These are phyloP conservation scores for Termitomyces sp. DNA, from an alignment of 768 basidiomycete genomes.

Conservation along the genomic window DNA sequence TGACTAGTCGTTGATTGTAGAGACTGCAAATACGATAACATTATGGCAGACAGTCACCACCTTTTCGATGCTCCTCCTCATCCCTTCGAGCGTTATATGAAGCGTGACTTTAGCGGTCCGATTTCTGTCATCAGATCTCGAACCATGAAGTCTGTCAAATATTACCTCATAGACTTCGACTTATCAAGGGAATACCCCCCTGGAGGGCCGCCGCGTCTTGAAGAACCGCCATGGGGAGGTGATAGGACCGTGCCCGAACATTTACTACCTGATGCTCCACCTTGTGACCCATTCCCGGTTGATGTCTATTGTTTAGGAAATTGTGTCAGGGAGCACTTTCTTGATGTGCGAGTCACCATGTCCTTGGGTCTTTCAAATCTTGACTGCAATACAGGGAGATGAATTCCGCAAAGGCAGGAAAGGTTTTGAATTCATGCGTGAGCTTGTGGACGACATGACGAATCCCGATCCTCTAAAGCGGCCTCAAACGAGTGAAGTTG, in stretches of 20 bases:
- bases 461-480: background rate
- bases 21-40: conserved; percentile 14
- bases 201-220: background rate
- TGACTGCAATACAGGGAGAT: background rate
- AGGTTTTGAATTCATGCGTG: conserved; percentile 1
- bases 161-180: conserved; percentile 16
- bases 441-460: background rate
- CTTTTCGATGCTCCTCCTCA: conserved; percentile 10
- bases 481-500: background rate
- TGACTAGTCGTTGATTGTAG: background rate
- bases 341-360: background rate
- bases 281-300: conserved; percentile 2
- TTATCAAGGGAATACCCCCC: conserved; percentile 14
- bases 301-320: conserved; percentile 6
- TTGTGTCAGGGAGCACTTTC: background rate
- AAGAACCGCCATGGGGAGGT: conserved; percentile 2
- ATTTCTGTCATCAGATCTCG: conserved; percentile 5
- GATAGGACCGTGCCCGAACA: conserved; percentile 3
- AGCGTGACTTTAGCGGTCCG: conserved; percentile 4
- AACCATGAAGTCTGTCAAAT: conserved; percentile 8
- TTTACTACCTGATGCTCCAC: background rate
- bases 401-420: background rate
- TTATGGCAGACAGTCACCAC: conserved; percentile 11
- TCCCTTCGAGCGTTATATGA: background rate
- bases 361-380: background rate